Conservation (phyloP, 2,329 filamentous ascomycete genomes). For the Sarocladium strictum region DNA sequence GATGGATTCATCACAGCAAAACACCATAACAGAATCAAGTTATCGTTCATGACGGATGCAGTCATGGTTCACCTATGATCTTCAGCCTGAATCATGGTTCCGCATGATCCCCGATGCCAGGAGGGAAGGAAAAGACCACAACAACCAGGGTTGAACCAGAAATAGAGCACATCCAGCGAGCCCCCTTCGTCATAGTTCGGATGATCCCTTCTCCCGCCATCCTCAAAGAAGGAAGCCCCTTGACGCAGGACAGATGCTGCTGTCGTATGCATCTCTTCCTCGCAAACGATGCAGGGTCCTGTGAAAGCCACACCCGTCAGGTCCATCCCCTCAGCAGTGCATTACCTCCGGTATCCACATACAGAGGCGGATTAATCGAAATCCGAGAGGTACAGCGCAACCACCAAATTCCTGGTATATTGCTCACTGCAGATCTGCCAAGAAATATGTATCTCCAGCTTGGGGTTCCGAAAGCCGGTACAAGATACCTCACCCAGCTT, state of each 20-base stretch:
- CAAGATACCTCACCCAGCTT: no score
- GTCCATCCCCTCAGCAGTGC: no score
- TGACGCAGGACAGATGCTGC: neutral
- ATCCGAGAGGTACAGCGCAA: no score
- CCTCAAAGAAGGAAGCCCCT: neutral
- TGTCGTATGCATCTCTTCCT: no score
- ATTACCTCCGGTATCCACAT: no score
- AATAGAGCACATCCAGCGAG: no score
- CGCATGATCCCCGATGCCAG: neutral
- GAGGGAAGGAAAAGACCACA: neutral
- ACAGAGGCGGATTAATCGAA: no score
- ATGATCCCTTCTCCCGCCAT: neutral
- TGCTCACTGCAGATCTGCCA: no score
- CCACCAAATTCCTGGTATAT: no score
- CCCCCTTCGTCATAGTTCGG: constrained; percentile 1
- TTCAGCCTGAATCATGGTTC: constrained; percentile 9
- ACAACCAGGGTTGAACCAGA: neutral
- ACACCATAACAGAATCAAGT: neutral
- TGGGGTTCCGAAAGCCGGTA: no score
- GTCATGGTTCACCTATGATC: constrained; percentile 1
- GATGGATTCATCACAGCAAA: neutral
- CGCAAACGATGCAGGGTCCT: neutral
- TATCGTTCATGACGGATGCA: neutral
- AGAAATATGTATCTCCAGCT: no score
- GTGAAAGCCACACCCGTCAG: neutral